phyloP scores from a whole-genome alignment of 1,139 yeast species.

The Torulaspora globosa region DNA sequence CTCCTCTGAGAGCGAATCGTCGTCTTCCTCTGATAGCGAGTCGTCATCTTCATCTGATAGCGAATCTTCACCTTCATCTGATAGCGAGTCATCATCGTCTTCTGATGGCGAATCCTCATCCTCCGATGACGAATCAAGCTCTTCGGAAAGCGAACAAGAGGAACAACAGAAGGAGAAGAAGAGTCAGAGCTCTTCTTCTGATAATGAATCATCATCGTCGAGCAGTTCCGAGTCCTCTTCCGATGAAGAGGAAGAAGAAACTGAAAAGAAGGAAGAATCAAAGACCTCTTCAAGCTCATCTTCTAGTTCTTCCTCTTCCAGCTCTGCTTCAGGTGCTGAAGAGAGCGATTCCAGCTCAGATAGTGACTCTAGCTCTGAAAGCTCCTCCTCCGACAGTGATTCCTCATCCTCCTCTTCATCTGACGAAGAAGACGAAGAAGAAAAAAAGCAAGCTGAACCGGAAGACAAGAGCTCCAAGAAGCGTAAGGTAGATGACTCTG shows the following conservation, averaged over 20 bases:
- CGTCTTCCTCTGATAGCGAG: conserved; percentile 14
- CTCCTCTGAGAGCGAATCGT: conserved; percentile 19
- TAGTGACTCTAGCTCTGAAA: not conserved
- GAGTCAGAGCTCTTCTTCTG: conserved; percentile 12
- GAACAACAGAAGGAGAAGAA: conserved; percentile 22
- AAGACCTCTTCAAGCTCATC: conserved; percentile 11
- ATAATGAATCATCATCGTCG: conserved; percentile 18
- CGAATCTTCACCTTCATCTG: conserved; percentile 27
- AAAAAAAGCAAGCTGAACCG: conserved; percentile 23
- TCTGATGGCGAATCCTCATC: conserved; percentile 9
- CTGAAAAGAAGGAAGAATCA: conserved; percentile 8
- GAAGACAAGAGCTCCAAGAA: conserved; percentile 30
- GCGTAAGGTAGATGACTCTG: conserved; percentile 40
- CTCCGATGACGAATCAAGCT: conserved; percentile 16
- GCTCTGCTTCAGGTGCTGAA: no score
- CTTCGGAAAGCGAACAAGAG: conserved; percentile 14
- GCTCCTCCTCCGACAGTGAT: conserved; percentile 15
- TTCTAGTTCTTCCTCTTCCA: not conserved
- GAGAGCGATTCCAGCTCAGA: no score
- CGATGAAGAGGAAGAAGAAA: conserved; percentile 24
- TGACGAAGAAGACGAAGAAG: conserved; percentile 13
- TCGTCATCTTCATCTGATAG: conserved; percentile 21
- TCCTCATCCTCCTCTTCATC: conserved; percentile 36
- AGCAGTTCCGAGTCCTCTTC: conserved; percentile 16
- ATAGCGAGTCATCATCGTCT: conserved; percentile 23